A percentile compares a stretch with the other conserved stretches of the same genome.
phyloP scores from a whole-genome alignment of 2,329 filamentous ascomycete species.

The Beauveria australis region DNA sequence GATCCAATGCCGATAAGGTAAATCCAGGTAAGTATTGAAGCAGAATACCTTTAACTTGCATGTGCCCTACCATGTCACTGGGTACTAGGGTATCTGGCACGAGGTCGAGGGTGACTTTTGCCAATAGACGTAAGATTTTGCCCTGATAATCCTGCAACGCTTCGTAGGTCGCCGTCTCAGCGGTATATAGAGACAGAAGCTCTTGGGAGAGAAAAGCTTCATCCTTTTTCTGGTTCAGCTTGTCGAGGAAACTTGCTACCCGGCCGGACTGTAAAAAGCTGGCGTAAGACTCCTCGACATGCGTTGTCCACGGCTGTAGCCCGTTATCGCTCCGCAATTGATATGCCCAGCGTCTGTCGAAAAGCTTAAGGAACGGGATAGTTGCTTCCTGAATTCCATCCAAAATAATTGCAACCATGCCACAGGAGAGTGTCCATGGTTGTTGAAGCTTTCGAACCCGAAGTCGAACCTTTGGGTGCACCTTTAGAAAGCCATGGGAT shows the following conservation, averaged over 20 bases:
- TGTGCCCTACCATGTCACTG: slow-evolving; percentile 3
- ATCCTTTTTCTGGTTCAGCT: background rate
- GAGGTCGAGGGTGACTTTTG: slow-evolving; percentile 10
- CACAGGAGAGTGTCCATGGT: slow-evolving; percentile 1
- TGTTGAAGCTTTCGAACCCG: background rate
- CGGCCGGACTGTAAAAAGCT: slow-evolving; percentile 1
- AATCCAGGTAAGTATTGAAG: slow-evolving; percentile 16
- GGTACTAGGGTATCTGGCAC: background rate
- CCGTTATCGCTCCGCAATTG: background rate
- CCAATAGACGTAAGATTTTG: slow-evolving; percentile 13
- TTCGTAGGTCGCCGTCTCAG: slow-evolving; percentile 16
- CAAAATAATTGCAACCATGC: background rate
- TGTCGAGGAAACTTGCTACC: background rate
- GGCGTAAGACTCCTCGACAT: background rate
- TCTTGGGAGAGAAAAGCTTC: slow-evolving; percentile 14
- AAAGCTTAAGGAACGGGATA: background rate
- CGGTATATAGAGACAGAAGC: slow-evolving; percentile 6
- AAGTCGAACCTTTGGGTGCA: background rate
- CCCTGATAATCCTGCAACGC: slow-evolving; percentile 15
- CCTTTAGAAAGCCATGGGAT: background rate
- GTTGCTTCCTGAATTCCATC: background rate
- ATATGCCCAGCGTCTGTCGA: background rate
- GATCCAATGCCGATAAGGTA: slow-evolving; percentile 5
- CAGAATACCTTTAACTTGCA: slow-evolving; percentile 14
- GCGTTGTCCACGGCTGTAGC: background rate